These are phyloP conservation scores for Gossypium sturtianum DNA, from an alignment of 345 rosid genomes.

Conservation along the genomic window DNA sequence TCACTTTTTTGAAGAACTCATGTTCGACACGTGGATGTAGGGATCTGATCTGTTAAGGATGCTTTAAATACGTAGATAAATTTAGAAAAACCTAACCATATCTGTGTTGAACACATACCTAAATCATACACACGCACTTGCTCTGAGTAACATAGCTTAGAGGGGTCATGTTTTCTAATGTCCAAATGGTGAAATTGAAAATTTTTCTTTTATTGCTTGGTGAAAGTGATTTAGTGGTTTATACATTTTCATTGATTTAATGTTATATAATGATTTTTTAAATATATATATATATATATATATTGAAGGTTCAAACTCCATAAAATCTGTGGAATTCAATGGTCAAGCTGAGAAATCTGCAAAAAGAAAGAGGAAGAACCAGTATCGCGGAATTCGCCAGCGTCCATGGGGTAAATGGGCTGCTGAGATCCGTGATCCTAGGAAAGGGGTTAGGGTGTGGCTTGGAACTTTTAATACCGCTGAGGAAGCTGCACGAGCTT, in stretches of 20 bases:
- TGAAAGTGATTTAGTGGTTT: neutral
- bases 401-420: constrained; percentile 99
- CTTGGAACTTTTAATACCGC: constrained; percentile 93
- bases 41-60: no score
- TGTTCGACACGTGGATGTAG: no score
- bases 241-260: neutral
- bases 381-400: constrained; percentile 80
- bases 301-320: constrained; percentile 31
- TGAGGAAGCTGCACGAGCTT: constrained; percentile 94
- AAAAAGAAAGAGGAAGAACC: constrained; percentile 90
- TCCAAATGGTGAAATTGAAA: no score
- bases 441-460: constrained; percentile 91
- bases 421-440: constrained; percentile 96
- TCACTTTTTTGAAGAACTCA: no score
- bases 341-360: constrained; percentile 61
- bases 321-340: constrained; percentile 34
- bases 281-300: neutral
- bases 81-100: no score
- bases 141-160: no score
- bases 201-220: neutral
- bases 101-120: neutral
- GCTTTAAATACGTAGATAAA: no score
- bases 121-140: neutral
- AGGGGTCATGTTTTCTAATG: neutral
- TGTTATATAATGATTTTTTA: neutral